A percentile compares a stretch with the other conserved stretches of the same genome.
phyloP scores from a whole-genome alignment of 2,329 filamentous ascomycete genomes.

The Fonsecaea monophora region DNA sequence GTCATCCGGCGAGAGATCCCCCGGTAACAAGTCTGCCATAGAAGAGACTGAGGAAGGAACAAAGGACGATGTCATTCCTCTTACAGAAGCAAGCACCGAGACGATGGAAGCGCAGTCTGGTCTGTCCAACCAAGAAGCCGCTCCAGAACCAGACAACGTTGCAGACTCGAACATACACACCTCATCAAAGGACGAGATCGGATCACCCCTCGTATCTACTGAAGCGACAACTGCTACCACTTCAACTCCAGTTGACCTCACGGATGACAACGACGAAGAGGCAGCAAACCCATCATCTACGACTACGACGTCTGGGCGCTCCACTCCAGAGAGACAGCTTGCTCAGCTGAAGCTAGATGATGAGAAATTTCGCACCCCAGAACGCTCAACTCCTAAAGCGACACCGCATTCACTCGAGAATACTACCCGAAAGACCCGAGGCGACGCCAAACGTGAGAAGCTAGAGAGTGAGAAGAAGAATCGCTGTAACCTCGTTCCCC shows the following conservation, averaged over 20 bases:
- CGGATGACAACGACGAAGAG: constrained; percentile 7
- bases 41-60: constrained; percentile 7
- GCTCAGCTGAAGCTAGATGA: constrained; percentile 29
- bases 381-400: constrained; percentile 34
- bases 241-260: constrained; percentile 10
- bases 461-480: constrained; percentile 31
- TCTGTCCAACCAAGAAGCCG: constrained; percentile 8
- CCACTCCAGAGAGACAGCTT: constrained; percentile 29
- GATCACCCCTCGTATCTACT: background rate
- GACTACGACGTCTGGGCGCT: background rate
- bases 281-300: constrained; percentile 12
- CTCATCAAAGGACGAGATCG: constrained; percentile 11
- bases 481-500: constrained; percentile 44
- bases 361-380: constrained; percentile 17
- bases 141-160: background rate
- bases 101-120: constrained; percentile 8
- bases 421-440: constrained; percentile 33
- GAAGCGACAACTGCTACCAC: background rate
- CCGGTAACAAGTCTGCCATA: constrained; percentile 10
- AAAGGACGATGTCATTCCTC: background rate
- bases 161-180: background rate
- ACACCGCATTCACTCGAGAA: constrained; percentile 28
- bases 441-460: constrained; percentile 39
- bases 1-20: constrained; percentile 10
- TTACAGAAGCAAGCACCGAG: background rate